Percentiles rank a stretch among this genome's conserved stretches.
Evolutionary conservation across 2,329 filamentous ascomycete genomes (phyloP).

Genomic region (Epichloe gansuensis): DNA sequence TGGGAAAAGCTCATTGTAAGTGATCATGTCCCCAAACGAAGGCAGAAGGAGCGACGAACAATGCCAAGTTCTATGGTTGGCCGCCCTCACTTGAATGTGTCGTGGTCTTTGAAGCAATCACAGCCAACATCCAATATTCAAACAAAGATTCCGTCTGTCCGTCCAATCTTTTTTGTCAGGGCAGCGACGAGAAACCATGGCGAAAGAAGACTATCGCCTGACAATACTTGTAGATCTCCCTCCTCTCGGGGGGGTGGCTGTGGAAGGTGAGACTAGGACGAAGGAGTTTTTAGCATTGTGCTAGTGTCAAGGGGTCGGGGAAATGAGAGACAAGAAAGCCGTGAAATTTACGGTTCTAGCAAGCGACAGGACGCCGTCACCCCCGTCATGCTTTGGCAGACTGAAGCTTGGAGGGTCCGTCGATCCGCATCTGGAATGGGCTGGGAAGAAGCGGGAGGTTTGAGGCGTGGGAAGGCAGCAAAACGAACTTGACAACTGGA

Average conservation of each 20-base stretch:
- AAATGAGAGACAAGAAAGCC: neutral
- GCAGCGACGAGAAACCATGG: neutral
- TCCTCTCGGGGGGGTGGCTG: neutral
- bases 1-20: too few species aligned
- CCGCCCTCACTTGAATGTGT: too few species aligned
- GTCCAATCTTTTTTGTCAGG: neutral
- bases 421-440: conserved; percentile 11
- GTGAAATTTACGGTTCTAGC: neutral
- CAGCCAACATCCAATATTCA: neutral
- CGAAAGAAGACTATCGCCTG: neutral
- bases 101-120: too few species aligned
- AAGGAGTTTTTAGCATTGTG: neutral
- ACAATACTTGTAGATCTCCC: neutral
- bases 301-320: neutral
- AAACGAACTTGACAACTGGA: neutral
- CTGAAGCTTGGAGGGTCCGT: conserved; percentile 2
- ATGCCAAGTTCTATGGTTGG: too few species aligned
- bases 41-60: too few species aligned
- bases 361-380: neutral
- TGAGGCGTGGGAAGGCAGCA: too few species aligned
- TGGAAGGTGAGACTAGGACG: neutral
- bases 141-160: neutral
- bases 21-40: too few species aligned
- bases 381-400: neutral
- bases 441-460: too few species aligned